These are phyloP conservation scores for Lanmaoa rubissima DNA, from an alignment of 768 basidiomycete genomes.

Conservation along the genomic window DNA sequence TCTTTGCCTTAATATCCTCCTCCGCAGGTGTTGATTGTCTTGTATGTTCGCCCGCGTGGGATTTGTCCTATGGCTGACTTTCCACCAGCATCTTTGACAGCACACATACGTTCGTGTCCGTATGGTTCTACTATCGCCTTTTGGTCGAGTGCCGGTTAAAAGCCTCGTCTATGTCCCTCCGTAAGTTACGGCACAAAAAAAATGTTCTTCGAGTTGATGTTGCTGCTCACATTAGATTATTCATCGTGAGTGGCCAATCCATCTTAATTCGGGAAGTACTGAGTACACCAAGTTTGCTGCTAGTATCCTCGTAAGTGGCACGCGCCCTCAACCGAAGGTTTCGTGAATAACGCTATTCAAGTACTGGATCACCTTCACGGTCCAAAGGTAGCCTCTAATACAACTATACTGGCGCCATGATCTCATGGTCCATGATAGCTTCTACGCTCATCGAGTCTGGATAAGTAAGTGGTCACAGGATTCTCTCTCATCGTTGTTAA, in stretches of 20 bases:
- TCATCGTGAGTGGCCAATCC: conserved; percentile 1
- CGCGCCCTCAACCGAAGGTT: neutral
- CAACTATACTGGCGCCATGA: too few species aligned
- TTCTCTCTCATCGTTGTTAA: neutral
- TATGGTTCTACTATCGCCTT: neutral
- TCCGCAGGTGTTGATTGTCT: conserved; percentile 5
- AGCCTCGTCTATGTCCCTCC: neutral
- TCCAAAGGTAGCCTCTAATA: conserved; percentile 15
- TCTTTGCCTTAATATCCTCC: too few species aligned
- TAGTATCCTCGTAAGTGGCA: conserved; percentile 3
- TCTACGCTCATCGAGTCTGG: conserved; percentile 28
- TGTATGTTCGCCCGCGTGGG: conserved; percentile 1
- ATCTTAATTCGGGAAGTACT: neutral
- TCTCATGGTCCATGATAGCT: conserved; percentile 6
- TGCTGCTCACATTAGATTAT: neutral
- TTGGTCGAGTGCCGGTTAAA: conserved; percentile 13
- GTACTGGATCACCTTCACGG: conserved; percentile 19
- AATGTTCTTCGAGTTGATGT: neutral
- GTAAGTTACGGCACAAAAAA: conserved; percentile 1
- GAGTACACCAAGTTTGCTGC: neutral
- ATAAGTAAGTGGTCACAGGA: conserved; percentile 18
- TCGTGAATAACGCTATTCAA: conserved; percentile 3
- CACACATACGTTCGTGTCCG: neutral
- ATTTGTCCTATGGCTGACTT: neutral
- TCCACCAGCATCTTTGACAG: conserved; percentile 9